A percentile compares a stretch with the other conserved stretches of the same genome.
These are phyloP conservation scores for Hygrophila difformis DNA, from an alignment of 257 asterid genomes.

Conservation along the genomic window DNA sequence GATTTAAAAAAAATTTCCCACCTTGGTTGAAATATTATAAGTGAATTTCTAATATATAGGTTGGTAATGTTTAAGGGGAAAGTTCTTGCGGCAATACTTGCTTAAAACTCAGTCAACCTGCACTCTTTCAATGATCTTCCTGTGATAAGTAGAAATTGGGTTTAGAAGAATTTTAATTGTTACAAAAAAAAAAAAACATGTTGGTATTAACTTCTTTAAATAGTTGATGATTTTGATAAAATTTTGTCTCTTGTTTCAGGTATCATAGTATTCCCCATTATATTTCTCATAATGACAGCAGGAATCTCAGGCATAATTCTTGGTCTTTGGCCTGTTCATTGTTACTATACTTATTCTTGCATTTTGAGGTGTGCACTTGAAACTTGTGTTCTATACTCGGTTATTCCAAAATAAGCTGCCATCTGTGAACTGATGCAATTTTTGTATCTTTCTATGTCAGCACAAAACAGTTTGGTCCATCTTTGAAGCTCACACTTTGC, in stretches of 20 bases:
- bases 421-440: background rate
- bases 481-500: constrained; percentile 53
- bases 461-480: constrained; percentile 71
- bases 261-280: constrained; percentile 51
- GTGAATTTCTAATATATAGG: too few species aligned
- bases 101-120: too few species aligned
- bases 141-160: too few species aligned
- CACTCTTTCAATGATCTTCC: too few species aligned
- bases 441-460: constrained; percentile 32
- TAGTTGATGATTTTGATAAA: too few species aligned
- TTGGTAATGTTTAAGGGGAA: too few species aligned
- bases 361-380: constrained; percentile 47
- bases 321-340: constrained; percentile 78
- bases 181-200: too few species aligned
- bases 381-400: background rate
- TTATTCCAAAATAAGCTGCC: constrained; percentile 1
- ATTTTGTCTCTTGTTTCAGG: constrained; percentile 32
- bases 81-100: too few species aligned
- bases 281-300: constrained; percentile 40
- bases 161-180: too few species aligned
- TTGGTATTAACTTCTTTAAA: too few species aligned
- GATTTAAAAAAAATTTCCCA: background rate
- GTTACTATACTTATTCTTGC: constrained; percentile 60
- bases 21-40: too few species aligned
- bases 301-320: constrained; percentile 56